Evolutionary conservation across 2,329 filamentous ascomycete genomes (phyloP), one percentile per base, ranked within the genome.

Genomic region (Simplicillium aogashimaense): DNA sequence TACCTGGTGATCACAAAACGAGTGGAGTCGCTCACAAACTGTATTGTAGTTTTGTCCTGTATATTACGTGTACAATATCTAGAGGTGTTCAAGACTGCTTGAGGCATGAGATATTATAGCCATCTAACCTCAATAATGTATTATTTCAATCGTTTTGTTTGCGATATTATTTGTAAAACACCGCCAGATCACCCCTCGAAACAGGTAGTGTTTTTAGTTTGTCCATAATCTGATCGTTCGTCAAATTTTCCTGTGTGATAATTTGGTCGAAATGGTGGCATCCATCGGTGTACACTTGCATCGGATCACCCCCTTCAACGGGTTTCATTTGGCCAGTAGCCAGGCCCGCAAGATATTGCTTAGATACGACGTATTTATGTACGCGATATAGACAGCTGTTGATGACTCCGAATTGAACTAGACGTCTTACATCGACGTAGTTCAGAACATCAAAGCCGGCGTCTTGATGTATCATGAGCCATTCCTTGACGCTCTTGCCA

Each of bases 321-420:
- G 66, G 61, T 17, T 60, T 54, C 31, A 67, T 67, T 52, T 72
- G 65, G 2, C 74, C 75, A 31, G 72, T 71, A 2, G 74, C 76
- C 40, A 79, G 55, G 3, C 65, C 64, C 7, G 72, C 66, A 16
- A 82, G 60, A 50, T 78, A 76, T 55, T 77, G 73, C 53, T 77
- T 78, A 4, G 74, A 79, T 1, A 94, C 76, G 20, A 87, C 84
- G 56, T 94, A 94, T 58, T 92, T 94, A 64, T 97, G 87, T 32
- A 95, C 82, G 29, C 92, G 78, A 60, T 95, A 95, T 17, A 98
- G 65, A 50, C 94, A 85, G 13, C 90, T 89, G 63, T 97, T 97
- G 59, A 97, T 94, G 43, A 95, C 76, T 42, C 90, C 92, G 54
- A 97, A 98, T 43, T 94, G 94, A 47, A 97, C 86, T 47, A 98